Conservation (phyloP, 768 basidiomycete species). For the Nevesoporus exiguus region DNA sequence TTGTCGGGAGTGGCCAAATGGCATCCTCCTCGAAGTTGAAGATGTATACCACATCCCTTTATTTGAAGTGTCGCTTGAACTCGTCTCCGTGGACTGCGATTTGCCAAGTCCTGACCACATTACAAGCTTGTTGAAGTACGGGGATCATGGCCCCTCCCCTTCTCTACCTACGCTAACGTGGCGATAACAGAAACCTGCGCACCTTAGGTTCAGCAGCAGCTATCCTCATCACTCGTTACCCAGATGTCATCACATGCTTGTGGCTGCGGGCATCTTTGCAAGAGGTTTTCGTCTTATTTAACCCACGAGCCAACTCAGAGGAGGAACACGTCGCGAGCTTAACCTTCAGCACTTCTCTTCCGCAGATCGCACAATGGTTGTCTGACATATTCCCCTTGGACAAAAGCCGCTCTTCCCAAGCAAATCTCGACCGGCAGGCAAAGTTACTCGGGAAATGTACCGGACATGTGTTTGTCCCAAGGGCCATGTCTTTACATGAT, state of each 20-base stretch:
- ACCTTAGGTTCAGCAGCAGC: conserved; percentile 22
- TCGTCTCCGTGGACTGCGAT: conserved; percentile 34
- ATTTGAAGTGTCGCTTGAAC: conserved; percentile 41
- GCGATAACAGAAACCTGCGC: conserved; percentile 23
- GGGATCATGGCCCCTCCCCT: neutral
- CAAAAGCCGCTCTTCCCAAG: conserved; percentile 32
- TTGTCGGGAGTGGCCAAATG: conserved; percentile 45
- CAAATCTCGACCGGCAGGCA: conserved; percentile 50
- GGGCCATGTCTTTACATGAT: conserved; percentile 14
- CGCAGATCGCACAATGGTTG: conserved; percentile 40
- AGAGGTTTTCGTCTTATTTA: conserved; percentile 55
- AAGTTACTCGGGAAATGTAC: conserved; percentile 52
- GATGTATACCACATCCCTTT: conserved; percentile 45
- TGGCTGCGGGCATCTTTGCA: conserved; percentile 22
- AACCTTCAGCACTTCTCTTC: conserved; percentile 45
- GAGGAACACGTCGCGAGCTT: conserved; percentile 52
- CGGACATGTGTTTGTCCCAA: conserved; percentile 50
- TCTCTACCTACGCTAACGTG: neutral
- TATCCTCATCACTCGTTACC: conserved; percentile 55
- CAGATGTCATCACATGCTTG: conserved; percentile 54
- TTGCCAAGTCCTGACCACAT: conserved; percentile 35
- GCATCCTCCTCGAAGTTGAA: conserved; percentile 47
- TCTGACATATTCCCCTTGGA: conserved; percentile 44
- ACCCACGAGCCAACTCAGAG: conserved; percentile 51
- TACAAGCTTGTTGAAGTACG: conserved; percentile 22